Evolutionary conservation across 2,329 filamentous ascomycete genomes (phyloP), one percentile per base, ranked within the genome.

Genomic region (Remersonia thermophila): DNA sequence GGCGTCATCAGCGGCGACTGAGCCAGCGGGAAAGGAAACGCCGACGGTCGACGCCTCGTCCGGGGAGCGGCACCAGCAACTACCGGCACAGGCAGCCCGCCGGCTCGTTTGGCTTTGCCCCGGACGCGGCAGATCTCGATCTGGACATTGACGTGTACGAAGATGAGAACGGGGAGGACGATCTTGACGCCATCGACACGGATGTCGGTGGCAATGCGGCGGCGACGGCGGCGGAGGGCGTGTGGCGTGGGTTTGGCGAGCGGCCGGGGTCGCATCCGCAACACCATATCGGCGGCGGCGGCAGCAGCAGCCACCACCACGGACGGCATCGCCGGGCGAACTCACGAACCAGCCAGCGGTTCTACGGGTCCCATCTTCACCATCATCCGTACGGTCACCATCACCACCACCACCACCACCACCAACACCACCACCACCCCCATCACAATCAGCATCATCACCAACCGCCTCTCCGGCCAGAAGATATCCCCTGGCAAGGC

Each of bases 401-500:
- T 1, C 33, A 37, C 3, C 20, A 23, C 9, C 9, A 6, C 9
- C 5, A 23, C 9, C 20, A 5, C 5, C 20, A 23, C 7, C 29
- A 27, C 3, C 34, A 33, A 2, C 32, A 32, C 3, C 35, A 29
- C 2, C 35, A 33, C 12, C 39, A 37, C 2, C 33, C 36, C 3
- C 27, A 27, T 3, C 38, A 41, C 5, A n/a, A n/a, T n/a, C n/a
- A n/a, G n/a, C n/a, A n/a, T n/a, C 27, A 27, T 3, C 38, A 41
- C 5, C 33, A 37, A 12, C 37, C 38, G 12, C 35, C 33, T 7
- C 15, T 37, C 11, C 52, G 39, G 16, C 67, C 67, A 1, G 69
- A 74, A 47, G 72, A 76, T 41, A 66, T 73, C 40, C 62, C 63
- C 2, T 72, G 70, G 68, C 66, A 63, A 0, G 71, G 71, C 7